Conservation (phyloP, 371 early-diverging fungal species). For the Catenaria anguillulae region DNA sequence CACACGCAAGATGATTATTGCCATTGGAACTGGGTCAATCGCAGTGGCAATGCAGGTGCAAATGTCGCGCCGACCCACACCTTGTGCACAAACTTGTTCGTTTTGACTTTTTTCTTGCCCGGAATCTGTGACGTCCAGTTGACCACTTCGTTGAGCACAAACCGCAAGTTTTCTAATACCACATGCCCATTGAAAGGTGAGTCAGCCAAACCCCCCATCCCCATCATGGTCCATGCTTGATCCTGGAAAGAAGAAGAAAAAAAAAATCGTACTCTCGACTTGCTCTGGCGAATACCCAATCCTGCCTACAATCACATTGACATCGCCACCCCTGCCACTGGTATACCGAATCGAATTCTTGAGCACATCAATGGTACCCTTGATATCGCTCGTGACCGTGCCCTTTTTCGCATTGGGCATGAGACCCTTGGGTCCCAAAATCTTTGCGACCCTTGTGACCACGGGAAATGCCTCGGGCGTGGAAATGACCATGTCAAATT, state of each 20-base stretch:
- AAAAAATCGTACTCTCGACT: constrained; percentile 19
- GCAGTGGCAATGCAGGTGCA: constrained; percentile 3
- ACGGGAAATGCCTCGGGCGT: constrained; percentile 78
- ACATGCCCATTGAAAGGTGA: too few species aligned
- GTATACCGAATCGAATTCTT: constrained; percentile 10
- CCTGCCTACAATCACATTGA: constrained; percentile 18
- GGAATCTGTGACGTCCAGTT: not conserved
- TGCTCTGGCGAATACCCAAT: constrained; percentile 32
- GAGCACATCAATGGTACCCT: constrained; percentile 37
- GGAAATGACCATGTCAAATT: constrained; percentile 71
- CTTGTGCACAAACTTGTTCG: constrained; percentile 7
- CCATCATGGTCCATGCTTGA: too few species aligned
- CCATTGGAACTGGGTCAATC: not conserved
- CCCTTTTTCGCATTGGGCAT: constrained; percentile 88
- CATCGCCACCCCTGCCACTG: not conserved
- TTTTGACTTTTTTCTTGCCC: constrained; percentile 6
- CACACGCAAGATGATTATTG: too few species aligned
- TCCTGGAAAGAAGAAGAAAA: not conserved
- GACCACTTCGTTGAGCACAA: not conserved
- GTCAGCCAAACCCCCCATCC: too few species aligned
- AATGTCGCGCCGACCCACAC: not conserved
- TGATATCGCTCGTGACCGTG: constrained; percentile 59
- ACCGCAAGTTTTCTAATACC: not conserved
- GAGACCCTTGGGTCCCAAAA: constrained; percentile 83
- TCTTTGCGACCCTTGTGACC: constrained; percentile 77